Percentiles rank a stretch among this genome's conserved stretches.
Evolutionary conservation across 306 rosid species (phyloP).

Genomic region (Castanopsis chinensis): DNA sequence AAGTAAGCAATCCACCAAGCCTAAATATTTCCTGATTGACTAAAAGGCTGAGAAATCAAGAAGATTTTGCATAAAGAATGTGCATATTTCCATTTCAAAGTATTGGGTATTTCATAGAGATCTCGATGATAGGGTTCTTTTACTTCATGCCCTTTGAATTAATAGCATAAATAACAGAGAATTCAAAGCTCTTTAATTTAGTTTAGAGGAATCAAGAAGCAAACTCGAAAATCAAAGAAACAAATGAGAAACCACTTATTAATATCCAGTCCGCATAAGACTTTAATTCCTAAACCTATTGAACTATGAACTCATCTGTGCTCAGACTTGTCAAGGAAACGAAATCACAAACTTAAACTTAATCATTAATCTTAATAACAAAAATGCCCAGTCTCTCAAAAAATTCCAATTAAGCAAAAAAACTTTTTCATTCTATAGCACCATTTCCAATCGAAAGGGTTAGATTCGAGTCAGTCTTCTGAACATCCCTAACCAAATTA

Average conservation of each 20-base stretch:
- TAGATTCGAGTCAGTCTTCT: background rate
- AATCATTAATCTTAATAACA: too few species aligned
- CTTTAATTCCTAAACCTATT: background rate
- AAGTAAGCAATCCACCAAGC: background rate
- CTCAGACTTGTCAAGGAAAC: too few species aligned
- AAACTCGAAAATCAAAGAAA: background rate
- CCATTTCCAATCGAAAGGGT: too few species aligned
- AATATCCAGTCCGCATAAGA: background rate
- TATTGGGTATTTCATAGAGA: background rate
- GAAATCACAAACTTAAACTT: too few species aligned
- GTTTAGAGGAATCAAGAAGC: background rate
- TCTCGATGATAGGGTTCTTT: background rate
- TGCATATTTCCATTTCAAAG: background rate
- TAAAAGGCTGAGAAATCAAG: background rate
- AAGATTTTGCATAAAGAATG: background rate
- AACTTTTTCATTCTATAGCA: too few species aligned
- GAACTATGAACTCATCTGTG: background rate
- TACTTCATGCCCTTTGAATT: background rate
- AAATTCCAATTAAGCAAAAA: background rate
- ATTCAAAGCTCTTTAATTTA: background rate
- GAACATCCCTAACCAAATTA: background rate
- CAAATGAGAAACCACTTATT: background rate
- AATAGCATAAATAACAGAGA: background rate
- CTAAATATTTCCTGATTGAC: background rate
- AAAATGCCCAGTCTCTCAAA: background rate